phyloP scores from a whole-genome alignment of 192 early-diverging fungal genomes.

The Coemansia sp. region DNA sequence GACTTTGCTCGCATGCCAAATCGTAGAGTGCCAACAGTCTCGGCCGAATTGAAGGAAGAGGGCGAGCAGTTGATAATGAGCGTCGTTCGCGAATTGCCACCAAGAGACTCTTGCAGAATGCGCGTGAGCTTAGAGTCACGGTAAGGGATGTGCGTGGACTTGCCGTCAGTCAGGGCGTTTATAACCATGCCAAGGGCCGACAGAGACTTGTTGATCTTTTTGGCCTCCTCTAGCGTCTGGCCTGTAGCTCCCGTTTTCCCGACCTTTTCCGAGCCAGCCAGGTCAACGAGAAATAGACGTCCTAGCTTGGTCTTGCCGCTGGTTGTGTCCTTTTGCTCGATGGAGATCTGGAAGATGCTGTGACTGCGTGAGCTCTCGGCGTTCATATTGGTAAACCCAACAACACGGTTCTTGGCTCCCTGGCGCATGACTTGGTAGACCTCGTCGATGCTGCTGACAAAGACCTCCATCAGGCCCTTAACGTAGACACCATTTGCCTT shows the following conservation, averaged over 20 bases:
- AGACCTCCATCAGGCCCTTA: conserved; percentile 95
- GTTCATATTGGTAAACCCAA: conserved; percentile 97
- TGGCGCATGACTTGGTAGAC: conserved; percentile 98
- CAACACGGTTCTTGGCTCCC: conserved; percentile 83
- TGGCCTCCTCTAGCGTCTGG: conserved; percentile 98
- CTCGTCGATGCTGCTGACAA: conserved; percentile 91
- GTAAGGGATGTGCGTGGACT: conserved; percentile 98
- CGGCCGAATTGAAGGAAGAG: conserved; percentile 93
- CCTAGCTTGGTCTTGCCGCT: conserved; percentile 89
- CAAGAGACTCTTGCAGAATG: conserved; percentile 98
- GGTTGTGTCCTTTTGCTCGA: conserved; percentile 89
- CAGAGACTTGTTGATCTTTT: conserved; percentile 99
- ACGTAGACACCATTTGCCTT: conserved; percentile 97
- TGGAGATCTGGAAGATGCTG: conserved; percentile 97
- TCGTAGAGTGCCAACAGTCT: conserved; percentile 89
- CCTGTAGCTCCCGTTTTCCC: conserved; percentile 97
- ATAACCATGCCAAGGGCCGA: conserved; percentile 99
- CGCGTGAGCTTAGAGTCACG: conserved; percentile 98
- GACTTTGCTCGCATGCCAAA: conserved; percentile 99
- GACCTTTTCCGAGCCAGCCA: conserved; percentile 98
- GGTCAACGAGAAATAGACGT: conserved; percentile 93
- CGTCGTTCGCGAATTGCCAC: conserved; percentile 99
- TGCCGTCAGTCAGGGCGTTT: conserved; percentile 97
- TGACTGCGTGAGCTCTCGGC: conserved; percentile 97
- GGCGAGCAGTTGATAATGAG: conserved; percentile 99